Conservation (phyloP, 106 monocot genomes). For the Ottelia alismoides region DNA sequence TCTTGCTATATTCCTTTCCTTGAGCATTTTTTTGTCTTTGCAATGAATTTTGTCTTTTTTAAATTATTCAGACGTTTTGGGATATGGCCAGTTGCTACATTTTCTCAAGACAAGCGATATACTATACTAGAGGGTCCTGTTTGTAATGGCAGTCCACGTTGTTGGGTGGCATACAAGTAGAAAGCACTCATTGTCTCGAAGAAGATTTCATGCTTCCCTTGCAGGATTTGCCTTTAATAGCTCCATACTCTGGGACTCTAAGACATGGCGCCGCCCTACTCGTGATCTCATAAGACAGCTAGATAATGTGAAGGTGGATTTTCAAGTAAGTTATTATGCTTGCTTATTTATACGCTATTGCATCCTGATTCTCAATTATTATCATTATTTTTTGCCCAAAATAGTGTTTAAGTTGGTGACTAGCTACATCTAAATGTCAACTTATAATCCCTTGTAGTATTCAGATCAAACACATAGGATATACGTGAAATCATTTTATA, state of each 20-base stretch:
- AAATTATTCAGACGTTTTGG: not conserved
- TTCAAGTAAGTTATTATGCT: slow-evolving; percentile 24
- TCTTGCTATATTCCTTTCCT: slow-evolving; percentile 1
- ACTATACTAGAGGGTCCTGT: not conserved
- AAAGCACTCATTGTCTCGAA: too few relatives aligned
- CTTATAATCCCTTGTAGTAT: too few relatives aligned
- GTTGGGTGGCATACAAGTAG: slow-evolving; percentile 1
- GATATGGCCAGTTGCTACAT: not conserved
- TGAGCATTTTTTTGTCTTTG: not conserved
- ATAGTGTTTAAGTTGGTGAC: too few relatives aligned
- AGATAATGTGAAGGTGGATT: slow-evolving; percentile 22
- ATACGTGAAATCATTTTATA: too few relatives aligned
- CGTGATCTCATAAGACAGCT: slow-evolving; percentile 31
- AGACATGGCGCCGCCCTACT: slow-evolving; percentile 47
- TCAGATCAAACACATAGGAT: too few relatives aligned
- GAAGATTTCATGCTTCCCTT: slow-evolving; percentile 43
- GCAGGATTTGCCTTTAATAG: slow-evolving; percentile 85
- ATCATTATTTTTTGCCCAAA: too few relatives aligned
- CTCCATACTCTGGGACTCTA: slow-evolving; percentile 63
- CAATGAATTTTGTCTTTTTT: not conserved
- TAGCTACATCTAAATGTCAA: too few relatives aligned
- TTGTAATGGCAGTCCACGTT: slow-evolving; percentile 1
- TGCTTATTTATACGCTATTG: too few relatives aligned
- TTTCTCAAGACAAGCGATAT: not conserved
- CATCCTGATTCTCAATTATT: too few relatives aligned